Percentiles rank a stretch among this genome's conserved stretches.
Evolutionary conservation across 2,329 filamentous ascomycete genomes (phyloP).

Genomic region (Thelonectria olida): DNA sequence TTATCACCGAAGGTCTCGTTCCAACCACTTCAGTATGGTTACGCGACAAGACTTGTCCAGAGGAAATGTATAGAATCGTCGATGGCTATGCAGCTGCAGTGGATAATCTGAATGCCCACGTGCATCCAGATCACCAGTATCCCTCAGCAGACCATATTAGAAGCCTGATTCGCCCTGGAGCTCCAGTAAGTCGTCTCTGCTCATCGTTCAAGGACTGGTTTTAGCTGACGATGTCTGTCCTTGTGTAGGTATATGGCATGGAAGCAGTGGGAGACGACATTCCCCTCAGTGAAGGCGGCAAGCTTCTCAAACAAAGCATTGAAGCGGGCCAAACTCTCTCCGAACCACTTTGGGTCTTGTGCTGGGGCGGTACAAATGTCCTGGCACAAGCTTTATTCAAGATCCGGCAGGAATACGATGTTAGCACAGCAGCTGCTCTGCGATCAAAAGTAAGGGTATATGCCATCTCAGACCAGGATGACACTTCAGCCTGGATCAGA

Average conservation of each 20-base stretch:
- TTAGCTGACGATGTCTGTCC: no score
- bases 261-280: slow-evolving; percentile 40
- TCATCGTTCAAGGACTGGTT: no score
- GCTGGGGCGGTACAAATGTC: slow-evolving; percentile 62
- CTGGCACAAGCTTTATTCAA: slow-evolving; percentile 57
- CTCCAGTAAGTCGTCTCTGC: no score
- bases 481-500: slow-evolving; percentile 64
- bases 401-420: slow-evolving; percentile 39
- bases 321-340: slow-evolving; percentile 26
- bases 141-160: slow-evolving; percentile 49
- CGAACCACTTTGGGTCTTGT: slow-evolving; percentile 47
- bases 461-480: slow-evolving; percentile 67
- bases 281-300: slow-evolving; percentile 46
- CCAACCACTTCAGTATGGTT: slow-evolving; percentile 4
- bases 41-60: slow-evolving; percentile 41
- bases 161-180: no score
- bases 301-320: slow-evolving; percentile 54
- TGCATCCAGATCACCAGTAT: slow-evolving; percentile 51
- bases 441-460: slow-evolving; percentile 57
- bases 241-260: no score
- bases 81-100: slow-evolving; percentile 52
- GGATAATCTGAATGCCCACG: slow-evolving; percentile 57
- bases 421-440: slow-evolving; percentile 45
- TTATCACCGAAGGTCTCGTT: slow-evolving; percentile 1
- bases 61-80: slow-evolving; percentile 53